phyloP scores from a whole-genome alignment of 2,329 filamentous ascomycete genomes.

The Drechslera avenae region DNA sequence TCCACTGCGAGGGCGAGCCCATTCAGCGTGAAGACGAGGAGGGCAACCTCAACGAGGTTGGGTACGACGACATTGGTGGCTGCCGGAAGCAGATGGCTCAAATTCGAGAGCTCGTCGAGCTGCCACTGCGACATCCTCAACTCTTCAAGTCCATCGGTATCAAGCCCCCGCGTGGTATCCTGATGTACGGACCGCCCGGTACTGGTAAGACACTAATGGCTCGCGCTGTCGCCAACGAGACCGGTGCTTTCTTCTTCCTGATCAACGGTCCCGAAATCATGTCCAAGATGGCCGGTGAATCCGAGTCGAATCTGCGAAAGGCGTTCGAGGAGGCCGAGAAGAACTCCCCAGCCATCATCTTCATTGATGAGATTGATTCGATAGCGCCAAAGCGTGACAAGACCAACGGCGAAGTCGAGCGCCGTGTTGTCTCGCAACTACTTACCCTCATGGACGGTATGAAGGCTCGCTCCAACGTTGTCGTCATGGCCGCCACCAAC shows the following conservation, averaged over 20 bases:
- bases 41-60: constrained; percentile 98
- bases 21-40: constrained; percentile 99
- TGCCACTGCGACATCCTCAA: constrained; percentile 94
- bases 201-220: constrained; percentile 99
- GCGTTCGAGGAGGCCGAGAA: constrained; percentile 99
- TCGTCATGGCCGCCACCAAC: constrained; percentile 99
- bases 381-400: constrained; percentile 99
- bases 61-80: constrained; percentile 98
- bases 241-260: constrained; percentile 98
- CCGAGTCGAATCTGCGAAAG: constrained; percentile 96
- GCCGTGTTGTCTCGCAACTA: constrained; percentile 96
- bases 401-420: constrained; percentile 98
- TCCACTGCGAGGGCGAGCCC: constrained; percentile 96
- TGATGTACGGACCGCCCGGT: constrained; percentile 92
- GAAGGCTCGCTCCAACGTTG: constrained; percentile 98
- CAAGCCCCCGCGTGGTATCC: constrained; percentile 96
- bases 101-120: constrained; percentile 97
- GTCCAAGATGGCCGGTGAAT: constrained; percentile 99
- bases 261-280: constrained; percentile 99
- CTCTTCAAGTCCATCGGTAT: constrained; percentile 99
- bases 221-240: constrained; percentile 97
- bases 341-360: constrained; percentile 99
- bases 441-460: constrained; percentile 99
- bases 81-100: constrained; percentile 99
- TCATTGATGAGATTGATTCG: constrained; percentile 99